Evolutionary conservation across 2,329 filamentous ascomycete genomes (phyloP), one percentile per base, ranked within the genome.

Genomic region (Dactylonectria macrodidyma): DNA sequence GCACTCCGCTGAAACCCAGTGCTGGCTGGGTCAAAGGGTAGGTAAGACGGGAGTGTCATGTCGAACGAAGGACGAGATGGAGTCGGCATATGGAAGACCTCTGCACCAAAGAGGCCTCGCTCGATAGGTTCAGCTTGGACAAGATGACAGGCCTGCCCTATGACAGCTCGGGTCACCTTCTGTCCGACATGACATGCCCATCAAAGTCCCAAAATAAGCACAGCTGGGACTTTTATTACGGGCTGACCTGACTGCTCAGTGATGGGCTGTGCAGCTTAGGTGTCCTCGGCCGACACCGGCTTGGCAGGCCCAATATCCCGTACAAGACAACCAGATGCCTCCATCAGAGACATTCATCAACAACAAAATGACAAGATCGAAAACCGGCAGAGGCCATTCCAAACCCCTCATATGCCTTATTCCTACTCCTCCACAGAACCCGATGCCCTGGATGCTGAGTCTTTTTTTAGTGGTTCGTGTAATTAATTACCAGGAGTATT

Each of bases 31-130:
- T 54, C 44, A 19, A 12, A 14, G 12, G n/a, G 41, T 54, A 46
- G 19, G 47, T 54, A 46, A 54, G 52, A 57, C 52, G 44, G 52
- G 36, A 46, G 60, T 57, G 60, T 62, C 52, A 62, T 62, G n/a
- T 47, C 30, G n/a, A 38, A 47, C 44, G 11, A 26, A 55, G 22
- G 51, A 44, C 33, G 41, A 22, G 41, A 61, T 47, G 7, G 26
- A 30, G 26, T 5, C 26, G 7, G 26, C 26, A 30, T 30, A 30
- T 7, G 50, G 41, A 50, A 50, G 44, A 57, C 22, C n/a, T 33
- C 9, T 22, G 51, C 41, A 57, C 33, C 60, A 57, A 22, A 48
- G 52, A 30, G 52, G 54, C 54, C 34, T 56, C 54, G 44, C 14
- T 44, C 54, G 26, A 14, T 22, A 56, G 47, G 36, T 44, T 44